phyloP scores from a whole-genome alignment of 208 protist species.

The Leishmania guyanensis region DNA sequence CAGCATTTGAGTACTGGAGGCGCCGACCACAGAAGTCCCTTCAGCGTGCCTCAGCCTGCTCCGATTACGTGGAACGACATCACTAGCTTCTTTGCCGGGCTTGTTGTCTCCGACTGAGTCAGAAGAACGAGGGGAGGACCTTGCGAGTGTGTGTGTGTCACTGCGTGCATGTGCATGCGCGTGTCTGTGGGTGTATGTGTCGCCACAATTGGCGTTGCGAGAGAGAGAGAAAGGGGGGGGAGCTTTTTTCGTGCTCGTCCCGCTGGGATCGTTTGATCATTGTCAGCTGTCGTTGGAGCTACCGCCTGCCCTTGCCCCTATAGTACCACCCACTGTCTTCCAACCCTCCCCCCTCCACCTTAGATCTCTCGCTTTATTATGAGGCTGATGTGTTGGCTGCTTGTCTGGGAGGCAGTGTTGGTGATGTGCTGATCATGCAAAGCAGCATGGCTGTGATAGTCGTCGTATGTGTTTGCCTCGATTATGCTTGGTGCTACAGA shows the following conservation, averaged over 20 bases:
- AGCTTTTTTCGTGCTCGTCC: neutral
- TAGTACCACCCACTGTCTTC: no score
- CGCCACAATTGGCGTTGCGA: neutral
- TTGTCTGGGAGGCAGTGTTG: neutral
- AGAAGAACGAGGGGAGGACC: neutral
- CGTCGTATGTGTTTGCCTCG: neutral
- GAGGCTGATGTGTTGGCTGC: neutral
- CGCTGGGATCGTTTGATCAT: neutral
- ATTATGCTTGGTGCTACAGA: neutral
- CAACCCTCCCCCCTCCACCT: neutral
- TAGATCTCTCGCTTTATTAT: neutral
- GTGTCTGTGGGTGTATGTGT: neutral
- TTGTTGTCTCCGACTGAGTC: neutral
- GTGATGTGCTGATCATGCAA: neutral
- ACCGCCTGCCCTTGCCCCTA: no score
- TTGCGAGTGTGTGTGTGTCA: neutral
- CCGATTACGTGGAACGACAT: neutral
- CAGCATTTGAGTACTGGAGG: conserved; percentile 18
- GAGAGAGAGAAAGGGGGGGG: neutral
- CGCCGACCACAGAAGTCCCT: neutral
- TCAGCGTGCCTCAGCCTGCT: neutral
- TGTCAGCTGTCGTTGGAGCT: neutral
- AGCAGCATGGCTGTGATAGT: neutral
- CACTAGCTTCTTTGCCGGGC: neutral
- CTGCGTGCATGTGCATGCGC: neutral